Percentiles rank a stretch among this genome's conserved stretches.
phyloP scores from a whole-genome alignment of 192 early-diverging fungal genomes.

The Backusella liffmaniae region DNA sequence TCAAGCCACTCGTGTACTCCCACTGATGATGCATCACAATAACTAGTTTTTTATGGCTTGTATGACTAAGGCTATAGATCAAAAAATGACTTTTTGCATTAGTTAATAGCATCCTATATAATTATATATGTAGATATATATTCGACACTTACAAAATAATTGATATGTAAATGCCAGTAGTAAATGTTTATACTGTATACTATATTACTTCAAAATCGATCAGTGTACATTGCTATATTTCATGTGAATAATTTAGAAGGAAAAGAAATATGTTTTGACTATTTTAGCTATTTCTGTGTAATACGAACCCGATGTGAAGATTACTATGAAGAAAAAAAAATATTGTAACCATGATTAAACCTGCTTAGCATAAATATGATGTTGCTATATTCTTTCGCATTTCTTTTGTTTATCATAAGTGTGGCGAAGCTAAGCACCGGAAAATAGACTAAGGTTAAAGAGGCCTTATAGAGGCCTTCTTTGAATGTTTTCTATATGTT shows the following conservation, averaged over 20 bases:
- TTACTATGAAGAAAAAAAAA: background rate
- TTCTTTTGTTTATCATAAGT: background rate
- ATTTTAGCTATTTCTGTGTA: background rate
- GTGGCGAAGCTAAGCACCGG: background rate
- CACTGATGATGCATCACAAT: background rate
- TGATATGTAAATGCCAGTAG: too few species aligned
- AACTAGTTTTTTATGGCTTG: background rate
- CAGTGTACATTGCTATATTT: background rate
- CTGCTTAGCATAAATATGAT: background rate
- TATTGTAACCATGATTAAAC: background rate
- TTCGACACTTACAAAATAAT: background rate
- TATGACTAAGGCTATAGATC: background rate
- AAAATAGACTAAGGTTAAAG: too few species aligned
- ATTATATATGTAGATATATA: background rate
- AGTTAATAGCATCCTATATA: too few species aligned
- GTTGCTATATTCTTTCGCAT: background rate
- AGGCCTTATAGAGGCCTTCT: too few species aligned
- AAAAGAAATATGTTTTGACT: background rate
- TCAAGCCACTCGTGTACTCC: background rate
- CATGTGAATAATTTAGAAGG: background rate
- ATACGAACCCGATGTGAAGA: background rate
- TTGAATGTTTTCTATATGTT: too few species aligned
- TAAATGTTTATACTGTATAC: too few species aligned
- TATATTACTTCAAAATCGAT: background rate
- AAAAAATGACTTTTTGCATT: background rate